Evolutionary conservation across 108 stramenopile genomes (phyloP).

Genomic region (Cyclostephanos tholiformis): DNA sequence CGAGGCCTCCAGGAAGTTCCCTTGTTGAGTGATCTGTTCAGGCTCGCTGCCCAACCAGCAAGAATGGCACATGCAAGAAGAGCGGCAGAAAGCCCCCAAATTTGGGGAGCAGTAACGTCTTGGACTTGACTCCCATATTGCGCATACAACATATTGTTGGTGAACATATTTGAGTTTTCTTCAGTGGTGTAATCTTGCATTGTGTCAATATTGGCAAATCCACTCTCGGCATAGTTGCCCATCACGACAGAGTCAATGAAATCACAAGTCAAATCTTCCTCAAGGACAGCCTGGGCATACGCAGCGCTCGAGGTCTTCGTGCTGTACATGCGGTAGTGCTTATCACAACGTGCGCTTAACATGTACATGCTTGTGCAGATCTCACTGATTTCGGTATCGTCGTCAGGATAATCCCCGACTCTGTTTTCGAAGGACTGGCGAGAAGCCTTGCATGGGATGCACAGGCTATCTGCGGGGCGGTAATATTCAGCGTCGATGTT

Average conservation of each 20-base stretch:
- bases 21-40: slow-evolving; percentile 20
- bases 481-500: not conserved
- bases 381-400: slow-evolving; percentile 42
- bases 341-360: slow-evolving; percentile 70
- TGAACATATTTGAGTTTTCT: not conserved
- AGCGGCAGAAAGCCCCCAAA: slow-evolving; percentile 20
- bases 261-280: slow-evolving; percentile 56
- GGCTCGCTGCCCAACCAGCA: slow-evolving; percentile 19
- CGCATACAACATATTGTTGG: slow-evolving; percentile 2
- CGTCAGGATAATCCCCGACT: slow-evolving; percentile 20
- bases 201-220: slow-evolving; percentile 47
- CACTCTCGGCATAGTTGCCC: slow-evolving; percentile 72
- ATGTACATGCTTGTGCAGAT: slow-evolving; percentile 71
- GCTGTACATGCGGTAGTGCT: slow-evolving; percentile 47
- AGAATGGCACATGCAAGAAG: slow-evolving; percentile 22
- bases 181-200: not conserved
- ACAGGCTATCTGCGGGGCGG: not conserved
- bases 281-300: slow-evolving; percentile 19
- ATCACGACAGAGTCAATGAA: slow-evolving; percentile 70
- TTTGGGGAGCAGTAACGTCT: slow-evolving; percentile 20
- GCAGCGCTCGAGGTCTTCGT: slow-evolving; percentile 29
- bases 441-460: not conserved
- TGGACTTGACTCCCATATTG: slow-evolving; percentile 3
- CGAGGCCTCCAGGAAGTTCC: slow-evolving; percentile 22
- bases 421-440: slow-evolving; percentile 1